A percentile compares a stretch with the other conserved stretches of the same genome.
phyloP scores from a whole-genome alignment of 176 grass and related monocot species.

The Avena sativa region DNA sequence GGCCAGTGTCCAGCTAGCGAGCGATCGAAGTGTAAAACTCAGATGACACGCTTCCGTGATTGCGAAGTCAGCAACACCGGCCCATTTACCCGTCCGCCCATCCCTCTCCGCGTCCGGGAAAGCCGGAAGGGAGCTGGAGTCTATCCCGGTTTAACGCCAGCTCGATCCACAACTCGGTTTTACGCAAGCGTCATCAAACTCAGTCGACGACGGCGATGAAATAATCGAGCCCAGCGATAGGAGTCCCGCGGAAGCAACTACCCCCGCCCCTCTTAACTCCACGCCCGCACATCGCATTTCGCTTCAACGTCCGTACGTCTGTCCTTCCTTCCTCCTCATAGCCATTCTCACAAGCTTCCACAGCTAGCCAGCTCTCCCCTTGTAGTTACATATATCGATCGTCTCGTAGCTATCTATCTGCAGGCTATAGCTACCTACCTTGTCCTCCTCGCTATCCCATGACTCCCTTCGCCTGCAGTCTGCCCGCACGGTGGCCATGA shows the following conservation, averaged over 20 bases:
- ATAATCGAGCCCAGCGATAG: conserved; percentile 51
- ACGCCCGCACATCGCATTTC: conserved; percentile 33
- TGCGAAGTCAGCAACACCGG: conserved; percentile 52
- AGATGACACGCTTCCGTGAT: conserved; percentile 50
- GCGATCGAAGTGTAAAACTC: background rate
- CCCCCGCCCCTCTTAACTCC: conserved; percentile 46
- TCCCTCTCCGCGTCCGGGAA: conserved; percentile 28
- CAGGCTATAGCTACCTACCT: background rate
- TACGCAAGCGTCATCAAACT: conserved; percentile 26
- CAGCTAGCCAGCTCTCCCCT: background rate
- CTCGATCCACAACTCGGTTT: background rate
- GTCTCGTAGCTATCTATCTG: background rate
- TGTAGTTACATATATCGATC: background rate
- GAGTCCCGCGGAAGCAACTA: conserved; percentile 75
- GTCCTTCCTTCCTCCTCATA: background rate
- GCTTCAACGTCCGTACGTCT: background rate
- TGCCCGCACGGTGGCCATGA: conserved; percentile 65
- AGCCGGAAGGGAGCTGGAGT: conserved; percentile 22
- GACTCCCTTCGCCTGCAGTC: conserved; percentile 20
- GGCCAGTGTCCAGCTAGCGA: background rate
- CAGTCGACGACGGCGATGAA: background rate
- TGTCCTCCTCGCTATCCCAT: conserved; percentile 31
- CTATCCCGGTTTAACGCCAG: conserved; percentile 1
- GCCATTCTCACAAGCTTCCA: background rate
- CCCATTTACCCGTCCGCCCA: conserved; percentile 6